phyloP scores from a whole-genome alignment of 352 stramenopile species.

The Albugo laibachii region DNA sequence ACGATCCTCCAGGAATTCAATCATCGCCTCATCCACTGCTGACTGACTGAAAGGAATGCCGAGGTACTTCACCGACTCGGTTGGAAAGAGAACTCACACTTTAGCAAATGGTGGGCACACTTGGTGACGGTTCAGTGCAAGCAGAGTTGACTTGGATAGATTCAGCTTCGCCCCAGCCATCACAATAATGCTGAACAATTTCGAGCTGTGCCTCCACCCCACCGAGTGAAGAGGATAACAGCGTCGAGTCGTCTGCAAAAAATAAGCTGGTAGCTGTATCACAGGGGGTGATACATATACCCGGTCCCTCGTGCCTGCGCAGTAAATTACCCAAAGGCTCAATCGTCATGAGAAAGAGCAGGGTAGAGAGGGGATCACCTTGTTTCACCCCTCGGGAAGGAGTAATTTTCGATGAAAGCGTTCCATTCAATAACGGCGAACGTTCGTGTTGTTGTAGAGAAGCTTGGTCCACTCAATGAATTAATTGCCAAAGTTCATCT shows the following conservation, averaged over 20 bases:
- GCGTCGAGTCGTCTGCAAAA: constrained; percentile 8
- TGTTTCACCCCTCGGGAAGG: too few relatives aligned
- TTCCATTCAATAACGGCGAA: too few relatives aligned
- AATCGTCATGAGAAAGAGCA: too few relatives aligned
- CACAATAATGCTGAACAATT: constrained; percentile 5
- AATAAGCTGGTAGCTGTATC: background rate
- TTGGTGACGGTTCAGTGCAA: constrained; percentile 5
- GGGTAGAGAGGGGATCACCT: too few relatives aligned
- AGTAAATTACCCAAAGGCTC: too few relatives aligned
- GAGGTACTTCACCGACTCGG: constrained; percentile 6
- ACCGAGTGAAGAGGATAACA: constrained; percentile 1
- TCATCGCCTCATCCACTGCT: constrained; percentile 2
- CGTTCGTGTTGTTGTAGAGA: too few relatives aligned
- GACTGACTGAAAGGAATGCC: constrained; percentile 6
- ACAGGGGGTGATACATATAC: background rate
- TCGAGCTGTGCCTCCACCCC: constrained; percentile 3
- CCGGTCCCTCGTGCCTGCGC: background rate
- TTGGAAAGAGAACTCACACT: constrained; percentile 1
- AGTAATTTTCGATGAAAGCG: too few relatives aligned
- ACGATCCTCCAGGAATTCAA: constrained; percentile 2
- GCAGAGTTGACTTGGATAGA: constrained; percentile 3
- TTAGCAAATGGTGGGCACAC: background rate
- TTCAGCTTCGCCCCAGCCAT: constrained; percentile 4
- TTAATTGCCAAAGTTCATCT: too few relatives aligned
- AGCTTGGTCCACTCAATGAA: too few relatives aligned